Evolutionary conservation across 2,329 filamentous ascomycete species (phyloP), one percentile per base, ranked within the genome.

Genomic region (Coccinonectria pachysandricola): DNA sequence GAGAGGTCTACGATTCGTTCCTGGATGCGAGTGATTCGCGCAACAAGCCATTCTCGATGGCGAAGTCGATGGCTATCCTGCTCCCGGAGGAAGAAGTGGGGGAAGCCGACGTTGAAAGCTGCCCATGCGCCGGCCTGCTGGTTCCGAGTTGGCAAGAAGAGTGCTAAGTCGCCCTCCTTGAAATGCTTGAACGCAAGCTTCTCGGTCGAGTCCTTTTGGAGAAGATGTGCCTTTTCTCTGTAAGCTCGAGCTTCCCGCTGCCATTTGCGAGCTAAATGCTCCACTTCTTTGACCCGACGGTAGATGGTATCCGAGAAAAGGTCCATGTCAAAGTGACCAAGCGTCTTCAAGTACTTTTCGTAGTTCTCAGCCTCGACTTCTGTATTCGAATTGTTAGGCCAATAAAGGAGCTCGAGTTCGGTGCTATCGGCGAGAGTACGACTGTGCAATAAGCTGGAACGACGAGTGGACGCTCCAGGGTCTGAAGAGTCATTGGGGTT

Each of bases 101-200:
- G 91, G 34, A 88, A 93, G 2, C 87, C 88, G 16, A 98, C 83
- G 46, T 98, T 98, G 68, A 98, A 98, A 1, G 91, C 91, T 5
- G 91, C 91, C 91, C 91, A 98, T 1, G 91, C 88, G 10, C 88
- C 81, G 4, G 86, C 91, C 19, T 82, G 83, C 56, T 96, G 87
- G 50, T 95, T 96, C 18, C 88, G 71, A 0, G 91, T 98, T 0
- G 91, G 91, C 20, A 98, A 60, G 60, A 98, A 98, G 3, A 98
- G 57, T 8, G 88, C 91, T 9, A 98, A 67, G 48, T 98, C 91
- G 6, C 91, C 88, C 54, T 95, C 87, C 49, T 95, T 96, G 63
- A 98, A 98, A 26, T 88, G 79, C 34, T 80, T 79, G 52, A 91
- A 95, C 3, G 91, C 87, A 48, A 98, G 95, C 62, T 96, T 96